Evolutionary conservation across 2,329 filamentous ascomycete species (phyloP).

Genomic region (Sporothrix protearum): DNA sequence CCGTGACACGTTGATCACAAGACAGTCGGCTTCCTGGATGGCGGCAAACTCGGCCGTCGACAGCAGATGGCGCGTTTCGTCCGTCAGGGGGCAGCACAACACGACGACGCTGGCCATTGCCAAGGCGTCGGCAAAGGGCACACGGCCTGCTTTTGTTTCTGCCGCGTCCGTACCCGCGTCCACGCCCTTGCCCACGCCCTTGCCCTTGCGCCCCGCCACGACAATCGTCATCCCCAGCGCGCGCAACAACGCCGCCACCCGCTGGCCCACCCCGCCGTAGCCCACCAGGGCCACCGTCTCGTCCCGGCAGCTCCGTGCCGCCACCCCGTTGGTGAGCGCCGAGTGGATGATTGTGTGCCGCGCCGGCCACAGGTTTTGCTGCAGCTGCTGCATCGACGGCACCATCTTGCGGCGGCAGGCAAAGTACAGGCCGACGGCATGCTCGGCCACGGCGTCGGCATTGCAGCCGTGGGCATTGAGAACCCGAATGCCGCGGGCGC

Average conservation of each 20-base stretch:
- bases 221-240: constrained; percentile 36
- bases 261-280: constrained; percentile 36
- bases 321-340: constrained; percentile 9
- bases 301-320: constrained; percentile 16
- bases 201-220: constrained; percentile 26
- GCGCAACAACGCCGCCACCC: constrained; percentile 32
- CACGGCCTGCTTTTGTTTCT: constrained; percentile 26
- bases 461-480: constrained; percentile 33
- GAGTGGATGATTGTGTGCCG: constrained; percentile 29
- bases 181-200: too few relatives aligned
- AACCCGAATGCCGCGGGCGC: constrained; percentile 31
- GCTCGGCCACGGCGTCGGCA: constrained; percentile 34
- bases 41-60: constrained; percentile 26
- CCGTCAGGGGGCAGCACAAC: constrained; percentile 36
- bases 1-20: constrained; percentile 37
- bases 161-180: background rate
- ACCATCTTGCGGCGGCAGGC: constrained; percentile 36
- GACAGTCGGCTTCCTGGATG: constrained; percentile 28
- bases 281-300: constrained; percentile 35
- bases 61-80: constrained; percentile 30
- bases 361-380: constrained; percentile 29
- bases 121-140: constrained; percentile 29
- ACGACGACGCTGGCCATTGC: constrained; percentile 33
- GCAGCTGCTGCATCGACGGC: constrained; percentile 32
- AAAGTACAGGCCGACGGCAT: constrained; percentile 33